Conservation (phyloP, 2,329 filamentous ascomycete genomes). For the Cytospora paraplurivora region DNA sequence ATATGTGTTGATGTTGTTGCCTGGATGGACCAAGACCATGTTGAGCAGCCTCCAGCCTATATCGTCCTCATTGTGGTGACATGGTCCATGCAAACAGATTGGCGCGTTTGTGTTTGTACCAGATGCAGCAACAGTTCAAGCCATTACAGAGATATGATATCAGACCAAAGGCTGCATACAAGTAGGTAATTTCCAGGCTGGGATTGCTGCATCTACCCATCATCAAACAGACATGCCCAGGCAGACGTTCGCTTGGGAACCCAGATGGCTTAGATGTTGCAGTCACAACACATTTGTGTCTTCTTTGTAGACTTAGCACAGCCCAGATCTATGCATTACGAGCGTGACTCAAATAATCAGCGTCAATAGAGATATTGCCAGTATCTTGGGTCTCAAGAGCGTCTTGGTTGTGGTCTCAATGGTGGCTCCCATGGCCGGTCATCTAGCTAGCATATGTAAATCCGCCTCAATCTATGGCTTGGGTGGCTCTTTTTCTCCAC, state of each 20-base stretch:
- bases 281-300: not conserved
- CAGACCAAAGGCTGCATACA: not conserved
- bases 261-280: not conserved
- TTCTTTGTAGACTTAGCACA: not conserved
- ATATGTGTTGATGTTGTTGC: not conserved
- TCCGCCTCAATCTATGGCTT: no score
- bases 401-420: no score
- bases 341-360: no score
- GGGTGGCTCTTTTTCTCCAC: no score
- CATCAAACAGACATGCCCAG: not conserved
- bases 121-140: not conserved
- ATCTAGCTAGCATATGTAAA: no score
- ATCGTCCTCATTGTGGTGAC: not conserved
- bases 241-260: not conserved
- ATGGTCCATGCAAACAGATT: not conserved
- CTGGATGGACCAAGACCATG: not conserved
- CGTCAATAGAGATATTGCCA: no score
- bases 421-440: no score
- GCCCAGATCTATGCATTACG: no score
- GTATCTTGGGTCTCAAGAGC: no score
- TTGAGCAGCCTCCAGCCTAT: not conserved
- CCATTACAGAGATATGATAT: not conserved
- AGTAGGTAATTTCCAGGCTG: not conserved
- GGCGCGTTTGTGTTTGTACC: not conserved
- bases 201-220: constrained; percentile 16